Evolutionary conservation across 768 basidiomycete genomes (phyloP), one percentile per base, ranked within the genome.

Genomic region (Thelephora ganbajun): DNA sequence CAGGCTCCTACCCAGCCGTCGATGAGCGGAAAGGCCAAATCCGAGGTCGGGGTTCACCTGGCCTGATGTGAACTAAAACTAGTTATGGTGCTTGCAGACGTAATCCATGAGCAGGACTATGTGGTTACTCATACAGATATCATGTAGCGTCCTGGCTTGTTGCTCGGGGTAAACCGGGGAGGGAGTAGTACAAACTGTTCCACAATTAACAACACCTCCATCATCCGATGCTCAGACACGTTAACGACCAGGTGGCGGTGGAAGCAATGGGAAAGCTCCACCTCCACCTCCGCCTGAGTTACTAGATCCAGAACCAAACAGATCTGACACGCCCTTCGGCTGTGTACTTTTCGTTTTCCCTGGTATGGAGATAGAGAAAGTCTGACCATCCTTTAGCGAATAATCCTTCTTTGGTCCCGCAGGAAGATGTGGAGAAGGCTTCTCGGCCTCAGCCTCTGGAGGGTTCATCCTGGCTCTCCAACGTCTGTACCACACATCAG

Each of bases 361-460:
- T 6, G 92, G 93, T 50, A 96, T 88, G 33, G 77, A 69, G 53
- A 97, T 94, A 4, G 83, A 82, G 62, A 97, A 93, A 0, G 92
- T 96, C 61, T 97, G 88, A 7, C 92, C 92, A 55, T 91, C 89
- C 62, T 94, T 96, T 55, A 97, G 66, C 35, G 84, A 85, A 63
- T 91, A 96, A 55, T 97, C 92, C 63, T 89, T 88, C 70, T 90
- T 91, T 1, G 89, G 87, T 9, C 83, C 88, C 7, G 72, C 51
- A 11, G 89, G 82, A 48, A 84, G 54, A 53, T 82, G 75, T 7
- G 85, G 79, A n/a, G 84, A 82, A 1, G 74, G 59, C 49, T 65
- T 66, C 14, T 67, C 65, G 5, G 68, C 52, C 6, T 69, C 66
- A 7, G 68, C 59, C 5, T 68, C 61, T 4, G 66, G 61, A 14